Conservation (phyloP, 345 rosid genomes). For the Excoecaria agallocha region DNA sequence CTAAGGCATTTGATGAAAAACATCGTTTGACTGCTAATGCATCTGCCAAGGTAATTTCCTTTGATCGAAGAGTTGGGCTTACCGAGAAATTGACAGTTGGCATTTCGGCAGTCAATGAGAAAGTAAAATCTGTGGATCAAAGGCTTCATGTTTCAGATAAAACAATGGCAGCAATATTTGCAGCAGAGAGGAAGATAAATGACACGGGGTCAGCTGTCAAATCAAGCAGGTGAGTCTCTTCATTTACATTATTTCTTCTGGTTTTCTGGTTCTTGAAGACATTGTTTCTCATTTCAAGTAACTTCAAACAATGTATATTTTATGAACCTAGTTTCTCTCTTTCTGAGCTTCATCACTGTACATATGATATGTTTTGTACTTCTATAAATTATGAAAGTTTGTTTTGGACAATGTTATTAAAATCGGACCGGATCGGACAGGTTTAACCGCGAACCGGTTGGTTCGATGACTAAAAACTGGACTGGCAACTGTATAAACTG, state of each 20-base stretch:
- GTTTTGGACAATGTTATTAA: too few relatives aligned
- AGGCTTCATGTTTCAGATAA: constrained; percentile 89
- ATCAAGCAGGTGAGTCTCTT: constrained; percentile 70
- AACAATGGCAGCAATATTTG: constrained; percentile 96
- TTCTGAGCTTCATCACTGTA: neutral
- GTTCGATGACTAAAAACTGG: too few relatives aligned
- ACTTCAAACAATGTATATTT: neutral
- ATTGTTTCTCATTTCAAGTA: constrained; percentile 2
- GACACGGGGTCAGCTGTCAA: constrained; percentile 95
- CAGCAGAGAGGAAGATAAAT: constrained; percentile 89
- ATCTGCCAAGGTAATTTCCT: constrained; percentile 79
- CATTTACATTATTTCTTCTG: constrained; percentile 11
- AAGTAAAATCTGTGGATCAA: constrained; percentile 92
- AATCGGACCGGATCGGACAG: too few relatives aligned
- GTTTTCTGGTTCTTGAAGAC: neutral
- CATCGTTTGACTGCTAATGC: constrained; percentile 83
- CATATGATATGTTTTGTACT: neutral
- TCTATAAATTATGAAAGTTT: neutral
- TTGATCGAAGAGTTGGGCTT: constrained; percentile 77
- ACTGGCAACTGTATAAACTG: too few relatives aligned
- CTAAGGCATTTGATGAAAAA: constrained; percentile 88
- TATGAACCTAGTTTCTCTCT: neutral
- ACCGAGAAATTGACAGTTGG: constrained; percentile 83
- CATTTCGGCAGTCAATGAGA: constrained; percentile 83
- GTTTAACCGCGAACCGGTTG: too few relatives aligned